Percentiles rank a stretch among this genome's conserved stretches.
These are phyloP conservation scores for Leptomonas pyrrhocoris DNA, from an alignment of 208 protist genomes.

Conservation along the genomic window DNA sequence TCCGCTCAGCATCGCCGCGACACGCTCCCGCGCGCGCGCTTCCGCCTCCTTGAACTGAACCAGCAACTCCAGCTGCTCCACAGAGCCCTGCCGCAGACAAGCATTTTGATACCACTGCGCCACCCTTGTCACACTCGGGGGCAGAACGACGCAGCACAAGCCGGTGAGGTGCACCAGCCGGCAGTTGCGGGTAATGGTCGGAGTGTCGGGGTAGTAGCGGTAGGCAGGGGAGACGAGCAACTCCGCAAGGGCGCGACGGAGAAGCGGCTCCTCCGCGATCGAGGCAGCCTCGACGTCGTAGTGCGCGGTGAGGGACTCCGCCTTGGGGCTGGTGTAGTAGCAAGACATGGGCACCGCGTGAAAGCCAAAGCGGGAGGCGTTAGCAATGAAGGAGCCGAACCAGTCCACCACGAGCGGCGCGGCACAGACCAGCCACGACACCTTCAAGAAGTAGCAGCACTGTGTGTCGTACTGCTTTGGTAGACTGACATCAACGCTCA, in stretches of 20 bases:
- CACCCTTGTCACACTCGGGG: conserved; percentile 38
- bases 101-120: conserved; percentile 84
- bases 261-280: conserved; percentile 40
- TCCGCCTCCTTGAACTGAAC: conserved; percentile 46
- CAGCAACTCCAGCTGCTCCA: conserved; percentile 60
- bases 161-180: conserved; percentile 70
- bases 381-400: conserved; percentile 70
- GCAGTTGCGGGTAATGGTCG: conserved; percentile 68
- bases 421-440: conserved; percentile 81
- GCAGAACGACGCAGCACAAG: conserved; percentile 67
- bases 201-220: conserved; percentile 67
- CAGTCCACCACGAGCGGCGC: conserved; percentile 73
- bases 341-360: conserved; percentile 63
- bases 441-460: conserved; percentile 69
- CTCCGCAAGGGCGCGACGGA: conserved; percentile 52
- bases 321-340: conserved; percentile 42
- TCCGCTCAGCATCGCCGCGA: not conserved
- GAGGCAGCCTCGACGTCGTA: conserved; percentile 49
- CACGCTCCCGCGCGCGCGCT: conserved; percentile 21
- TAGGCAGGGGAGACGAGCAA: conserved; percentile 45
- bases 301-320: conserved; percentile 33
- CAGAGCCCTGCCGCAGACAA: conserved; percentile 50
- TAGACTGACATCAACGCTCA: conserved; percentile 70
- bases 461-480: conserved; percentile 52
- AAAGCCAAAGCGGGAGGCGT: conserved; percentile 61